These are phyloP conservation scores for Pseudonectria foliicola DNA, from an alignment of 2,329 filamentous ascomycete genomes.

Conservation along the genomic window DNA sequence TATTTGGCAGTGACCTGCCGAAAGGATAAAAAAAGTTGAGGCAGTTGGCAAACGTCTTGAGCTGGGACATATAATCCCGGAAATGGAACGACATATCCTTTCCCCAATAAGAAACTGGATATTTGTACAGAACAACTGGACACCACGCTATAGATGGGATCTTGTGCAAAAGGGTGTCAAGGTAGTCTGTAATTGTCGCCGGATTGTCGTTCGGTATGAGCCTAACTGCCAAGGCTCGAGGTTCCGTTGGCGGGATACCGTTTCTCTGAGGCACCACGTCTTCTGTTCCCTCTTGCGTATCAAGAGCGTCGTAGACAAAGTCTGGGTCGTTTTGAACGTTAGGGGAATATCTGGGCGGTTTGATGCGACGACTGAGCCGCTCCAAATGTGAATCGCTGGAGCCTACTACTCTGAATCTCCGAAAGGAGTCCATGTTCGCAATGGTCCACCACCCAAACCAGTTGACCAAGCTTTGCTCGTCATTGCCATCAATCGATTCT, in stretches of 20 bases:
- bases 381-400: slow-evolving; percentile 24
- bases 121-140: slow-evolving; percentile 27
- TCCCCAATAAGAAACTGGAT: slow-evolving; percentile 35
- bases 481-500: slow-evolving; percentile 44
- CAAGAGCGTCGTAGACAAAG: slow-evolving; percentile 7
- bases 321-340: slow-evolving; percentile 33
- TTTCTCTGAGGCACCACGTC: background rate
- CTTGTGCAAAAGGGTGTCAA: slow-evolving; percentile 5
- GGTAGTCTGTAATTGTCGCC: slow-evolving; percentile 3
- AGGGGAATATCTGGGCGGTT: slow-evolving; percentile 24
- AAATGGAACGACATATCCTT: slow-evolving; percentile 18
- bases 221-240: background rate
- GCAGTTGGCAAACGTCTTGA: slow-evolving; percentile 18
- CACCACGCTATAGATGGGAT: slow-evolving; percentile 3
- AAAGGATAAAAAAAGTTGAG: slow-evolving; percentile 13
- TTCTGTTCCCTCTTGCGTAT: slow-evolving; percentile 3
- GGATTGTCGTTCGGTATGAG: slow-evolving; percentile 6
- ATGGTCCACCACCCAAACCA: slow-evolving; percentile 56
- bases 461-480: slow-evolving; percentile 56
- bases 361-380: slow-evolving; percentile 19
- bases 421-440: slow-evolving; percentile 40
- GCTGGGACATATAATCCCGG: slow-evolving; percentile 11
- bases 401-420: slow-evolving; percentile 50
- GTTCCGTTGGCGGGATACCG: slow-evolving; percentile 1
- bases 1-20: background rate